phyloP scores from a whole-genome alignment of 192 early-diverging fungal species.

The Entomortierella beljakovae region DNA sequence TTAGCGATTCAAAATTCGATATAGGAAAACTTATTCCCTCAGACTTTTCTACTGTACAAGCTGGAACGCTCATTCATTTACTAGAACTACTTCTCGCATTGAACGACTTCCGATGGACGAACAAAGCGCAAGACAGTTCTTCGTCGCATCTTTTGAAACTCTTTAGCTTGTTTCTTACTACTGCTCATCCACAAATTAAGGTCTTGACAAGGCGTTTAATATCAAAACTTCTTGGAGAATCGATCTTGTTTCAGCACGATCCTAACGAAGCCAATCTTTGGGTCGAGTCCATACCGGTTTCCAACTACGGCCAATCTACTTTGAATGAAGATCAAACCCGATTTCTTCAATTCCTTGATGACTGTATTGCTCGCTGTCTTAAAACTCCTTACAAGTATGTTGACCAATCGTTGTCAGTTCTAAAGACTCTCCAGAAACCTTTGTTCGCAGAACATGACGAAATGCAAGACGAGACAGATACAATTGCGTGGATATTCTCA shows the following conservation, averaged over 20 bases:
- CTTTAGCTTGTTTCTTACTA: constrained; percentile 64
- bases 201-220: constrained; percentile 56
- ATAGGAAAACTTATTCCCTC: constrained; percentile 77
- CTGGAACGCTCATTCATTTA: constrained; percentile 68
- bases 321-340: constrained; percentile 39
- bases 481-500: constrained; percentile 7
- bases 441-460: constrained; percentile 9
- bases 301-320: constrained; percentile 33
- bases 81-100: constrained; percentile 69
- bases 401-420: constrained; percentile 62
- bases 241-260: constrained; percentile 69
- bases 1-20: constrained; percentile 80
- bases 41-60: constrained; percentile 64
- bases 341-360: constrained; percentile 74
- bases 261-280: constrained; percentile 67
- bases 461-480: constrained; percentile 16
- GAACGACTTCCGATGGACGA: constrained; percentile 79
- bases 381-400: constrained; percentile 71
- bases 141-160: constrained; percentile 65
- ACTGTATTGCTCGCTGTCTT: constrained; percentile 68
- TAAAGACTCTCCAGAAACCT: constrained; percentile 54
- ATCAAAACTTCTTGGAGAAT: constrained; percentile 61
- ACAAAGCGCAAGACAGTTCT: constrained; percentile 60
- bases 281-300: constrained; percentile 65
- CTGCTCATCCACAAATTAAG: constrained; percentile 59